These are phyloP conservation scores for Actinomucor elegans DNA, from an alignment of 371 early-diverging fungal species.

Conservation along the genomic window DNA sequence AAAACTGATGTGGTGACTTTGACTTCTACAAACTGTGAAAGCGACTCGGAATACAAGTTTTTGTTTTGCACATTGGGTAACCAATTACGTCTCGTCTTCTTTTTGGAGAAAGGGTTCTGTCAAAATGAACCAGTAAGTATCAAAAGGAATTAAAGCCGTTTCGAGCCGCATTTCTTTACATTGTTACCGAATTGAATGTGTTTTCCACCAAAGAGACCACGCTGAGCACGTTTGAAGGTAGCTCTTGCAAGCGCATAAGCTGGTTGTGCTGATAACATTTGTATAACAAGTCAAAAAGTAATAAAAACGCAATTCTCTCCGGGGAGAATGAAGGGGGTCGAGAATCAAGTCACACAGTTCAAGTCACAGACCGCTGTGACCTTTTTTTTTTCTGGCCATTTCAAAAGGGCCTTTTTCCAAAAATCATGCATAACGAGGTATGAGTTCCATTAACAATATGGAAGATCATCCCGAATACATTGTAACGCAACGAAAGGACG, in stretches of 20 bases:
- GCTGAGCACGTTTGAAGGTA: conserved; percentile 60
- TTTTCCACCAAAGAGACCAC: conserved; percentile 70
- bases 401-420: too few relatives aligned
- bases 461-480: conserved; percentile 24
- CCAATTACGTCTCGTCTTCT: conserved; percentile 83
- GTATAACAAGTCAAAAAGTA: neutral
- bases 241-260: conserved; percentile 56
- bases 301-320: conserved; percentile 5
- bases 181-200: conserved; percentile 81
- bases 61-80: conserved; percentile 79
- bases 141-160: too few relatives aligned
- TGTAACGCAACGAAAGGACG: conserved; percentile 1
- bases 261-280: conserved; percentile 47
- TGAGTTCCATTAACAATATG: too few relatives aligned
- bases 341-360: neutral
- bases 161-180: too few relatives aligned
- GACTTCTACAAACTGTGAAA: conserved; percentile 58
- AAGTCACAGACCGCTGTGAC: neutral
- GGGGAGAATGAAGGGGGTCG: conserved; percentile 3
- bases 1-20: conserved; percentile 72
- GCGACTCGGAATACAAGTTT: conserved; percentile 67
- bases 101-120: conserved; percentile 67
- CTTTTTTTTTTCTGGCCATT: neutral
- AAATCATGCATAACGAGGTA: too few relatives aligned
- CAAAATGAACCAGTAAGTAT: neutral